These are phyloP conservation scores for Salicornia ramosissima DNA, from an alignment of 148 eudicot genomes.

Conservation along the genomic window DNA sequence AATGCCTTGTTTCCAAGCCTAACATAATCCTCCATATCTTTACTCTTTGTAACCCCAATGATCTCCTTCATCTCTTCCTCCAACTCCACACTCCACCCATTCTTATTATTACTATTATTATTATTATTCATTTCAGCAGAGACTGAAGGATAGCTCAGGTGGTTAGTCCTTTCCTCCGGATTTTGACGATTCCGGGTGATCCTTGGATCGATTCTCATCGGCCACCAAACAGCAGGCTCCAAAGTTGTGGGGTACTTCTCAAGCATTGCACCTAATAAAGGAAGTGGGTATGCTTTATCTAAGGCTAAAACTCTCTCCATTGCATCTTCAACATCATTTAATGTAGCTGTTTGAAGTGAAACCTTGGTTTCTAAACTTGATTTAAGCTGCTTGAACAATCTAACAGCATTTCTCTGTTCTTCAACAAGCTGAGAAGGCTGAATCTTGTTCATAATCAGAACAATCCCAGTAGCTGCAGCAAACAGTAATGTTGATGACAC, in stretches of 20 bases:
- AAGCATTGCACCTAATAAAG: conserved; percentile 57
- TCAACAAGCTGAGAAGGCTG: conserved; percentile 71
- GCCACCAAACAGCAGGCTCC: conserved; percentile 62
- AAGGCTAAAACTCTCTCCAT: conserved; percentile 47
- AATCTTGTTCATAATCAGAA: conserved; percentile 50
- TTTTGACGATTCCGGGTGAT: too few species aligned
- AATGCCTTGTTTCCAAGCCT: conserved; percentile 57
- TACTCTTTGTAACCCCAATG: conserved; percentile 32
- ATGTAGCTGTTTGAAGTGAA: conserved; percentile 13
- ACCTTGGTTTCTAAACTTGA: conserved; percentile 27
- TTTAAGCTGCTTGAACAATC: conserved; percentile 43
- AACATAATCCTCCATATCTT: conserved; percentile 52
- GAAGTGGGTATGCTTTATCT: conserved; percentile 61
- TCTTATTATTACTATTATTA: too few species aligned
- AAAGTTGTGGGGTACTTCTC: conserved; percentile 50
- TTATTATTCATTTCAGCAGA: too few species aligned
- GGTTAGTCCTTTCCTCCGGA: too few species aligned
- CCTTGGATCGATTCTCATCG: conserved; percentile 5
- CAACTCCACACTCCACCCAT: conserved; percentile 49
- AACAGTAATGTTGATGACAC: conserved; percentile 42
- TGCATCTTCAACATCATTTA: conserved; percentile 32
- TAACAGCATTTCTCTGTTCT: conserved; percentile 61
- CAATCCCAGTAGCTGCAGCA: conserved; percentile 46
- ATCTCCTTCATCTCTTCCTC: conserved; percentile 54
- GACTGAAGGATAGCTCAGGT: too few species aligned